Evolutionary conservation across 2,329 filamentous ascomycete species (phyloP).

Genomic region (Colletotrichum spaethianum): DNA sequence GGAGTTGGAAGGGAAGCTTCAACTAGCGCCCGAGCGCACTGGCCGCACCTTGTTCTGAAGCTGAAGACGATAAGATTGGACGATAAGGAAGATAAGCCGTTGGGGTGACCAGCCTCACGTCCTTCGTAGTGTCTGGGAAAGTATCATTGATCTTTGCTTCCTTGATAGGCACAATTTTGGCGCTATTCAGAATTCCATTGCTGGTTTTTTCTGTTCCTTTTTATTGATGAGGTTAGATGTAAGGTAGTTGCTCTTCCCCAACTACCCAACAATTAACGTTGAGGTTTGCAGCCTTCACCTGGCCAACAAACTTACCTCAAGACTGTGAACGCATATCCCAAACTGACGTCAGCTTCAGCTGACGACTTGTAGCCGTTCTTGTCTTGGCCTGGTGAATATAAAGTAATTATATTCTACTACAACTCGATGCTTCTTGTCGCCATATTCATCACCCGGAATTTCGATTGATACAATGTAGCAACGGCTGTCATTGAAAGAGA

Average conservation of each 20-base stretch:
- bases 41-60: conserved; percentile 38
- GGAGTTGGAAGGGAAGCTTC: conserved; percentile 31
- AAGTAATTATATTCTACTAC: neutral
- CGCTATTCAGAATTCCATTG: neutral
- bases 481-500: neutral
- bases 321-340: neutral
- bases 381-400: neutral
- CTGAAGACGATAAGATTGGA: conserved; percentile 2
- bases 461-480: neutral
- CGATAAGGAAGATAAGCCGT: conserved; percentile 21
- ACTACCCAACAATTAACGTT: neutral
- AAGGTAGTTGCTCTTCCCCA: neutral
- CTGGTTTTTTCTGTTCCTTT: neutral
- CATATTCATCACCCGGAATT: neutral
- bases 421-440: neutral
- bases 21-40: conserved; percentile 39
- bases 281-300: neutral
- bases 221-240: neutral
- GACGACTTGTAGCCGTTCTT: neutral
- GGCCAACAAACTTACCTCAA: too few species aligned
- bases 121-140: too few species aligned
- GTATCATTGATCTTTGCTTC: neutral
- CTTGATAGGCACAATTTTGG: neutral
- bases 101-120: neutral
- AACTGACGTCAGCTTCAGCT: too few species aligned